Evolutionary conservation across 441 rosid species (phyloP).

Genomic region (Erysimum pusillum): DNA sequence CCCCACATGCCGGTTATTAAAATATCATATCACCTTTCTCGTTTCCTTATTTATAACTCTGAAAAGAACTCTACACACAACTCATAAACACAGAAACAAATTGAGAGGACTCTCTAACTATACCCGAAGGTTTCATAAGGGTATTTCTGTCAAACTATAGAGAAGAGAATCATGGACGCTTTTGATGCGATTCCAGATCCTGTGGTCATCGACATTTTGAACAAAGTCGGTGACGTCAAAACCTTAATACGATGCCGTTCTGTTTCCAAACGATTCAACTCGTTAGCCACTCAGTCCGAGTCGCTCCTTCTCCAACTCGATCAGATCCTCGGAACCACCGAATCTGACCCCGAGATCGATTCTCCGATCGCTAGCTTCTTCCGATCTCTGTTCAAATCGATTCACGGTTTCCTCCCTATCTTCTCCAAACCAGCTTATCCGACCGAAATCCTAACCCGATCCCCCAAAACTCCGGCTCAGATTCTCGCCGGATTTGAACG

Average conservation of each 20-base stretch:
- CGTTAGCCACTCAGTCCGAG: conserved; percentile 62
- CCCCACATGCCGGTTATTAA: conserved; percentile 48
- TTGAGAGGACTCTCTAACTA: conserved; percentile 4
- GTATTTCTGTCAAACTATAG: background rate
- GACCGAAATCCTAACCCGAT: background rate
- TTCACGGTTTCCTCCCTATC: conserved; percentile 27
- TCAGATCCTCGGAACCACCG: conserved; percentile 60
- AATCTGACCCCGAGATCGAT: conserved; percentile 43
- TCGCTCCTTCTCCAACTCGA: conserved; percentile 67
- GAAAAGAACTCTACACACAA: conserved; percentile 1
- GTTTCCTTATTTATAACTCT: conserved; percentile 26
- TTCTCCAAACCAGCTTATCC: conserved; percentile 38
- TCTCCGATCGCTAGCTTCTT: conserved; percentile 29
- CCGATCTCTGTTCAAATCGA: conserved; percentile 35
- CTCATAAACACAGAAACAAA: background rate
- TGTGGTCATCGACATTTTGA: conserved; percentile 65
- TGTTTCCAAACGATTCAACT: conserved; percentile 69
- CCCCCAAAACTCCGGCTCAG: conserved; percentile 37
- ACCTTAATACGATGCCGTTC: conserved; percentile 67
- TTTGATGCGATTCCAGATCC: conserved; percentile 76
- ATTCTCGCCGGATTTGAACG: conserved; percentile 42
- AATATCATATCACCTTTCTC: background rate
- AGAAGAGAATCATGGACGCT: conserved; percentile 48
- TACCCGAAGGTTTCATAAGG: conserved; percentile 35
- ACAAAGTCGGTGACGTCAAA: conserved; percentile 64